phyloP scores from a whole-genome alignment of 495 filamentous ascomycete species.

The Trichocladium uniseriatum region DNA sequence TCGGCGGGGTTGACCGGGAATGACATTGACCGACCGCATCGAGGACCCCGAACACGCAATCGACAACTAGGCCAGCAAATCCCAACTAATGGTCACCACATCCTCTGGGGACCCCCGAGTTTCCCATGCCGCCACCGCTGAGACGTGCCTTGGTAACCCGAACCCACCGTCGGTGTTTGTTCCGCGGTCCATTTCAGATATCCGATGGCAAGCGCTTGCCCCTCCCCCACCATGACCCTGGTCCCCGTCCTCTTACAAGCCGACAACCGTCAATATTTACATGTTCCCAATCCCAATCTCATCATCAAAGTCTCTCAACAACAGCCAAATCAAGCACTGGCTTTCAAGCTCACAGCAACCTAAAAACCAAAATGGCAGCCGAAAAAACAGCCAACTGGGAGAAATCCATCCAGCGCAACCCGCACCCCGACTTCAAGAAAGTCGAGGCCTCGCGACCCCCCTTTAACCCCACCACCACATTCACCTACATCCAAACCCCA shows the following conservation, averaged over 20 bases:
- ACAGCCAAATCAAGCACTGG: not conserved
- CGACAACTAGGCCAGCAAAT: too few relatives aligned
- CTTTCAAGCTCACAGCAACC: constrained; percentile 1
- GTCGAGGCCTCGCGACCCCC: constrained; percentile 64
- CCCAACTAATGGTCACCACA: too few relatives aligned
- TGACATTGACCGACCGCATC: too few relatives aligned
- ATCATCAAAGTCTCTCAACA: not conserved
- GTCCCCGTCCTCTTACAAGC: not conserved
- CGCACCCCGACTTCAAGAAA: constrained; percentile 66
- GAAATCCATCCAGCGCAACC: constrained; percentile 48
- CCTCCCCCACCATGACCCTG: constrained; percentile 8
- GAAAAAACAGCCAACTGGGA: constrained; percentile 29
- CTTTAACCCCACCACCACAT: constrained; percentile 45
- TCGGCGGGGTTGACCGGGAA: too few relatives aligned
- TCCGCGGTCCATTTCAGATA: constrained; percentile 22
- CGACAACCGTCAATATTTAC: constrained; percentile 2
- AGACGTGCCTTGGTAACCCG: constrained; percentile 4
- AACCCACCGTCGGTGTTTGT: not conserved
- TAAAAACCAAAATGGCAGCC: constrained; percentile 28
- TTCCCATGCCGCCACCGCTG: not conserved
- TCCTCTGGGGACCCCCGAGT: too few relatives aligned
- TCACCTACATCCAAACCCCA: constrained; percentile 60
- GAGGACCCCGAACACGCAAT: too few relatives aligned
- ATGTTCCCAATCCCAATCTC: not conserved
- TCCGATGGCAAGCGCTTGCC: constrained; percentile 17